Base-by-base conservation (phyloP, 805 yeast genomes). In the Hanseniaspora hatyaiensis region DNA sequence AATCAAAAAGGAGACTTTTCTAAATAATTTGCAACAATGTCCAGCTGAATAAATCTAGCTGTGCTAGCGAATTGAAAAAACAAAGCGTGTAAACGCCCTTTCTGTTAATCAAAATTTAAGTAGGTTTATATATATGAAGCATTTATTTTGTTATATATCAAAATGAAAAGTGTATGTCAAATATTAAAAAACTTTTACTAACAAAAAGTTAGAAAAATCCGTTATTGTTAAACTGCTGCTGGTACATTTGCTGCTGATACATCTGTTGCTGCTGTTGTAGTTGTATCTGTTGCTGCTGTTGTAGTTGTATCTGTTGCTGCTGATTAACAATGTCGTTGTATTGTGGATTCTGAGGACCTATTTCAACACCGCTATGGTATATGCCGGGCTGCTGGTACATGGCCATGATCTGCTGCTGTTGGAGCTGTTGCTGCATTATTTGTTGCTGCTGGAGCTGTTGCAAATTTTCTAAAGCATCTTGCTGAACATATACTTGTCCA, bases 1-100 rank as follows among this genome's bases (percentile, higher is more conserved):
- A 72, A 82, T 43, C 83, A 86, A 65, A 81, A 82, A 62, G 95
- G 95, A 43, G 70, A 77, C 51, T 75, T 71, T 52, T 50, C 45
- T 12, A 47, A 40, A 13, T 47, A 47, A 20, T 12, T n/a, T n/a
- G n/a, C n/a, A n/a, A n/a, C n/a, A n/a, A n/a, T n/a, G n/a, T n/a
- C n/a, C n/a, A n/a, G n/a, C n/a, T n/a, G n/a, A n/a, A n/a, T n/a
- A n/a, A n/a, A n/a, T n/a, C n/a, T n/a, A n/a, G n/a, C n/a, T n/a
- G n/a, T n/a, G n/a, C n/a, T n/a, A n/a, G n/a, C n/a, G n/a, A n/a
- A n/a, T n/a, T n/a, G n/a, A n/a, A n/a, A n/a, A n/a, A n/a, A n/a
- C n/a, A n/a, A n/a, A n/a, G n/a, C n/a, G n/a, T n/a, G n/a, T n/a
- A n/a, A n/a, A n/a, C n/a, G n/a, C n/a, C n/a, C n/a, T n/a, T n/a